phyloP scores from a whole-genome alignment of 192 early-diverging fungal genomes.

The Dissophora ornata region DNA sequence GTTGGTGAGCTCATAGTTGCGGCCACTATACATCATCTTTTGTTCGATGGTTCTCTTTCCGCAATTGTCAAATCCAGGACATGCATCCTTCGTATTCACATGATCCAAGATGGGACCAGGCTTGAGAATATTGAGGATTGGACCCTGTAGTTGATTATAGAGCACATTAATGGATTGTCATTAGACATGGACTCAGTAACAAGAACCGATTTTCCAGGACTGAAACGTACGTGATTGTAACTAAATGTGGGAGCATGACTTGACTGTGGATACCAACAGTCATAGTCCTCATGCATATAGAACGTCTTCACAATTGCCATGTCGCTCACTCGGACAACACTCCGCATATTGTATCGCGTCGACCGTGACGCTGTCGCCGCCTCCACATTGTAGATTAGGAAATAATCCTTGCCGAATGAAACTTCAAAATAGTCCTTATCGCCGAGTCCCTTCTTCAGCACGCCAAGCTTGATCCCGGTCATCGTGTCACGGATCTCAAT shows the following conservation, averaged over 20 bases:
- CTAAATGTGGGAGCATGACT: neutral
- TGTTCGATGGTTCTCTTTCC: too few species aligned
- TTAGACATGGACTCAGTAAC: neutral
- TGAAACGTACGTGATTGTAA: slow-evolving; percentile 5
- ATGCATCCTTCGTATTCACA: too few species aligned
- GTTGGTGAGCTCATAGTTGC: too few species aligned
- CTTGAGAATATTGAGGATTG: too few species aligned
- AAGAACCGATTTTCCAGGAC: too few species aligned
- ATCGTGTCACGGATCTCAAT: slow-evolving; percentile 7
- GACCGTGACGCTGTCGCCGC: neutral
- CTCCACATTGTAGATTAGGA: neutral
- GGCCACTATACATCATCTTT: too few species aligned
- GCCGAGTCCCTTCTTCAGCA: too few species aligned
- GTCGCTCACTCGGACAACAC: slow-evolving; percentile 11
- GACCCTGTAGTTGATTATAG: too few species aligned
- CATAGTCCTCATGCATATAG: neutral
- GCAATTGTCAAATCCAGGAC: too few species aligned
- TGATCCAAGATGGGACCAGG: too few species aligned
- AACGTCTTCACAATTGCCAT: neutral
- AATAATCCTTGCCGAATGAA: slow-evolving; percentile 4
- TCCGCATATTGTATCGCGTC: too few species aligned
- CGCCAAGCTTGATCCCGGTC: slow-evolving; percentile 3
- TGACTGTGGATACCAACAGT: neutral
- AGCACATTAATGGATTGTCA: too few species aligned
- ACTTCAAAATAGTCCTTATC: neutral